Percentiles rank a stretch among this genome's conserved stretches.
phyloP scores from a whole-genome alignment of 148 eudicot genomes.

The Beta vulgaris region DNA sequence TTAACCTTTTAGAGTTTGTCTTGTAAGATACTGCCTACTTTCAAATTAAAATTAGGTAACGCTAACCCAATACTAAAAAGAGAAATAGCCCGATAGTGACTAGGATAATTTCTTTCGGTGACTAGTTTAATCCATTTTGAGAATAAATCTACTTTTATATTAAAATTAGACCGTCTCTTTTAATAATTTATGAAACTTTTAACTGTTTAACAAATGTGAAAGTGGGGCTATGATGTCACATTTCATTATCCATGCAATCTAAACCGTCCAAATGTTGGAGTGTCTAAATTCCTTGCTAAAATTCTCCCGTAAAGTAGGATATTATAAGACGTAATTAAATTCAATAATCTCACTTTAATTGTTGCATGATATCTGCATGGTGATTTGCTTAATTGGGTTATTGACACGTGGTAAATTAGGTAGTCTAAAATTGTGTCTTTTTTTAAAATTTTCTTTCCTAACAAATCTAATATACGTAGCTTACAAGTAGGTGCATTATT shows the following conservation, averaged over 20 bases:
- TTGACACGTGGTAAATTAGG: constrained; percentile 10
- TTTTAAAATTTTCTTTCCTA: neutral
- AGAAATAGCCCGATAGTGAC: too few relatives aligned
- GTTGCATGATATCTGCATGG: constrained; percentile 1
- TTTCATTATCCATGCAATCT: neutral
- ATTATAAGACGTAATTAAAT: neutral
- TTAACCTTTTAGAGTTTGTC: too few relatives aligned
- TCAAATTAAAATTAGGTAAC: too few relatives aligned
- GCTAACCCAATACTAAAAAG: too few relatives aligned
- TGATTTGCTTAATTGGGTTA: neutral
- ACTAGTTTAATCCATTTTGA: too few relatives aligned
- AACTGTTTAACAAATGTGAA: neutral
- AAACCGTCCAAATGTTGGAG: neutral
- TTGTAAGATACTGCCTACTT: too few relatives aligned
- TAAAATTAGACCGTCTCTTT: too few relatives aligned
- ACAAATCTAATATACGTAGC: neutral
- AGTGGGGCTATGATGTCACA: neutral
- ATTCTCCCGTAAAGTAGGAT: neutral
- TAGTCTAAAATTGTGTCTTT: neutral
- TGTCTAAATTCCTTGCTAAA: neutral
- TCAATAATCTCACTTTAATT: neutral
- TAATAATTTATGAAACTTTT: too few relatives aligned
- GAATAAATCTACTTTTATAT: too few relatives aligned
- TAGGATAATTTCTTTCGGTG: too few relatives aligned
- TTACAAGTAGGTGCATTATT: neutral